These are phyloP conservation scores for Simmondsia chinensis DNA, from an alignment of 148 eudicot genomes.

Conservation along the genomic window DNA sequence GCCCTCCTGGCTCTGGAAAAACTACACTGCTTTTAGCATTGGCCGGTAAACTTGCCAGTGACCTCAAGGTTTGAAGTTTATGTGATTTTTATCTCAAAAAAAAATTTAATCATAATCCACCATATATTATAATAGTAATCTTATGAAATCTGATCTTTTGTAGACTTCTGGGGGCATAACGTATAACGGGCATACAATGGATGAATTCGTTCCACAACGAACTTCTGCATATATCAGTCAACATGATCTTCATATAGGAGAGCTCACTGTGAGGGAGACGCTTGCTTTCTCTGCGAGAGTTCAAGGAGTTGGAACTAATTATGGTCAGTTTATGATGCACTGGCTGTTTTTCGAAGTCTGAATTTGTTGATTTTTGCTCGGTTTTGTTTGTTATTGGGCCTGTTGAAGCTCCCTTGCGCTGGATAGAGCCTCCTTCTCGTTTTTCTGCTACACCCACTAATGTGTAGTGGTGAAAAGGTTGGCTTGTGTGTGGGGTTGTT, in stretches of 20 bases:
- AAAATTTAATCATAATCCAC: too few relatives aligned
- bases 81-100: too few relatives aligned
- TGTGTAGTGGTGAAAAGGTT: too few relatives aligned
- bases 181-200: constrained; percentile 47
- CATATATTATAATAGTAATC: neutral
- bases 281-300: constrained; percentile 50
- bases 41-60: constrained; percentile 70
- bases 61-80: constrained; percentile 49
- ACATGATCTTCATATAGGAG: constrained; percentile 46
- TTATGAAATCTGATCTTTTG: neutral
- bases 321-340: constrained; percentile 22
- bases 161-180: constrained; percentile 34
- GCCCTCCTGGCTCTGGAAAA: constrained; percentile 90
- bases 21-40: constrained; percentile 68
- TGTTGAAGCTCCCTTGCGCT: too few relatives aligned
- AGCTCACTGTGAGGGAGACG: constrained; percentile 57
- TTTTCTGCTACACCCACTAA: too few relatives aligned
- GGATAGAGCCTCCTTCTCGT: too few relatives aligned
- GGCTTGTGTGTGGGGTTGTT: too few relatives aligned
- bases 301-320: constrained; percentile 49
- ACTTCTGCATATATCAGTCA: constrained; percentile 56
- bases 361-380: too few relatives aligned
- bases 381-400: too few relatives aligned
- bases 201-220: constrained; percentile 44
- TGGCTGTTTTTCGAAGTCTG: neutral